Evolutionary conservation across 2,329 filamentous ascomycete genomes (phyloP), one percentile per base, ranked within the genome.

Genomic region (Pestalotiopsis sp.): DNA sequence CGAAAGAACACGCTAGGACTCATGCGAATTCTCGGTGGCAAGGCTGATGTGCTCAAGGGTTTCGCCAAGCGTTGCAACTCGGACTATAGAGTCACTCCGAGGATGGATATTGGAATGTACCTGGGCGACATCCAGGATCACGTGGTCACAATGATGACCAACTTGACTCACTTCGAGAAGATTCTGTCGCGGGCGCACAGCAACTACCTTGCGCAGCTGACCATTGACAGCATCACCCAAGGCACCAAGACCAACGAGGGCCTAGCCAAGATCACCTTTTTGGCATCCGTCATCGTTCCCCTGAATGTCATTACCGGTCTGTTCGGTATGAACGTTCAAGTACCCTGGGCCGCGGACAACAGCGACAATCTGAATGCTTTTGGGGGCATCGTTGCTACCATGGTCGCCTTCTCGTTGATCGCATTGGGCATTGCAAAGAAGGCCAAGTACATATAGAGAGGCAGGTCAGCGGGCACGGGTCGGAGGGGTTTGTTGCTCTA

Each of bases 51-150:
- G 68, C 94, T 99, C 75, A 94, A 93, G 73, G 94, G 95, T 38
- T 99, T 99, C 77, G 97, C 96, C 65, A 99, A 99, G 84, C 93
- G 97, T 64, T 99, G 96, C 88, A 99, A 98, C 78, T 95, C 98
- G 77, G 94, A 97, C 71, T 98, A 97, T 84, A 92, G 93, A 72
- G 92, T 98, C 65, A 97, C 96, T 1, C 96, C 96, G 6, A 92
- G 94, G 61, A 96, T 96, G 82, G 96, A 99, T 77, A 97, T 99
- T 72, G 96, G 94, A 24, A 88, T 99, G 75, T 99, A 99, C 77
- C 88, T 99, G 44, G 94, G 94, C 75, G 96, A 99, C 81, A 98
- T 99, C 71, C 96, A 99, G 80, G 96, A 99, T 81, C 96, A 99
- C 86, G 95, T 99, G 65, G 94, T 99, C 68, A 99, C 96, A 59